phyloP scores from a whole-genome alignment of 192 early-diverging fungal genomes.

The Coemansia sp. region DNA sequence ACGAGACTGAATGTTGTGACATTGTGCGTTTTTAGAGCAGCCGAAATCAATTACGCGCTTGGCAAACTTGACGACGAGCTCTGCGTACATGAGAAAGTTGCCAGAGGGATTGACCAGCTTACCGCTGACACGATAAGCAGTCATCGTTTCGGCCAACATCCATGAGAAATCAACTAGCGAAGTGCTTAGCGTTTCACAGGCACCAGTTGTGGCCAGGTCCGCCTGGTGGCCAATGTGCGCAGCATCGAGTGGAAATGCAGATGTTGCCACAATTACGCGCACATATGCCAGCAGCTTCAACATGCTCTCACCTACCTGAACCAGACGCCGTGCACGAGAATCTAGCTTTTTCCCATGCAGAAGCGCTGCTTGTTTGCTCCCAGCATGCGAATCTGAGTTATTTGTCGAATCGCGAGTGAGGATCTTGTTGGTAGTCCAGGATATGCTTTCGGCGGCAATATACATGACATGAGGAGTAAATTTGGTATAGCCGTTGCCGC shows the following conservation, averaged over 20 bases:
- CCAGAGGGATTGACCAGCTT: slow-evolving; percentile 27
- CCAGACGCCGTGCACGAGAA: slow-evolving; percentile 39
- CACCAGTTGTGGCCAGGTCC: slow-evolving; percentile 1
- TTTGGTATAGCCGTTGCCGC: slow-evolving; percentile 25
- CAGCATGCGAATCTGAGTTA: background rate
- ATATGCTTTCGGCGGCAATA: slow-evolving; percentile 36
- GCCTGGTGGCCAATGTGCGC: background rate
- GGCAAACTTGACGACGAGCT: slow-evolving; percentile 35
- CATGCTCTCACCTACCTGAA: slow-evolving; percentile 32
- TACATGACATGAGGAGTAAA: slow-evolving; percentile 35
- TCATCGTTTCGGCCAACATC: slow-evolving; percentile 35
- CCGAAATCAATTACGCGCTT: slow-evolving; percentile 36
- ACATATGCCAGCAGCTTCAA: slow-evolving; percentile 31
- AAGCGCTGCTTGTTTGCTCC: background rate
- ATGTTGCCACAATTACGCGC: slow-evolving; percentile 15
- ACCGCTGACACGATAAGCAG: slow-evolving; percentile 27
- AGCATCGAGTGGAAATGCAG: slow-evolving; percentile 11
- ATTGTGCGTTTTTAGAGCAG: background rate
- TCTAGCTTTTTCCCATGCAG: slow-evolving; percentile 30
- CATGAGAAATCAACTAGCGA: slow-evolving; percentile 50
- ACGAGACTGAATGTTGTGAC: slow-evolving; percentile 6
- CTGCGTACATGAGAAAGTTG: slow-evolving; percentile 27
- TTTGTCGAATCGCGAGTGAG: background rate
- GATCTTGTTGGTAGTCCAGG: slow-evolving; percentile 32
- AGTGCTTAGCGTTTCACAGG: slow-evolving; percentile 31